phyloP scores from a whole-genome alignment of 129 eudicot genomes.

The Daucus carota region DH1_v3.0 NC_030389.2:27047501-27048000 shows the following conservation, averaged over 20 bases:
- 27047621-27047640: neutral
- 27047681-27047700: neutral
- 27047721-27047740: constrained; percentile 8
- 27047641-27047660: neutral
- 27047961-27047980: neutral
- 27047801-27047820: constrained; percentile 95
- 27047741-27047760: constrained; percentile 19
- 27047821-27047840: constrained; percentile 98
- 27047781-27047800: constrained; percentile 98
- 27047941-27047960: neutral
- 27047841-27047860: constrained; percentile 79
- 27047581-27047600: constrained; percentile 77
- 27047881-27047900: neutral
- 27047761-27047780: constrained; percentile 71
- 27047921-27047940: neutral
- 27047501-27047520: constrained; percentile 87
- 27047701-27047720: neutral
- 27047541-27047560: constrained; percentile 75
- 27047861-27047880: neutral
- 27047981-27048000: neutral
- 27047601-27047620: constrained; percentile 46
- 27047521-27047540: constrained; percentile 86
- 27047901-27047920: neutral
- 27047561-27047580: constrained; percentile 87
- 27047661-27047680: neutral